Evolutionary conservation across 2,329 filamentous ascomycete genomes (phyloP), one percentile per base, ranked within the genome.

Genomic region (Aspergillus arachidicola): DNA sequence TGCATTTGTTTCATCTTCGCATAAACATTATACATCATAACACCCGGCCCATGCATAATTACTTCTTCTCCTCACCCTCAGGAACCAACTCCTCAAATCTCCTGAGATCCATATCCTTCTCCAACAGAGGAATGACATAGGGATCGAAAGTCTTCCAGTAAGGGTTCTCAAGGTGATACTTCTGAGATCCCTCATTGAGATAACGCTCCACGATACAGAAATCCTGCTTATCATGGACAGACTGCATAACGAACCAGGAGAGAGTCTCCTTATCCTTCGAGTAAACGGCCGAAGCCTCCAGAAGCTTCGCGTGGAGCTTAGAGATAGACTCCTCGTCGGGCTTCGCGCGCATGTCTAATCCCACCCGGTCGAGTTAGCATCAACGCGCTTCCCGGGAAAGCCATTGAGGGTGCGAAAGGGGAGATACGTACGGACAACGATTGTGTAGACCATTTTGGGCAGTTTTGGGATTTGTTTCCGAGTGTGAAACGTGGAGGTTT

Each of bases 141-240:
- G 89, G 88, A 74, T 92, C 89, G 70, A 92, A 92, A 0, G 89
- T 91, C 81, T 91, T 85, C 88, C 88, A 91, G 82, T 91, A 91
- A 0, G 89, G 89, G 77, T 91, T 91, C 72, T 85, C 84, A 21
- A 89, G 81, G 72, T 89, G 86, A 71, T 88, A 88, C 67, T 87
- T 84, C 74, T 89, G 86, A 71, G 70, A 73, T 19, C 72, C 71
- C 75, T 92, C 90, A 64, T 88, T 83, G 71, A 86, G 84, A 77
- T 91, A 93, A 36, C 90, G 82, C 80, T 93, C 90, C 54, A 93
- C 89, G 70, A 93, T 91, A 55, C 88, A 91, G 78, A 93, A 93
- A 57, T 88, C 87, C 62, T 89, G 83, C 51, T 84, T 83, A 75
- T 92, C 90, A 70, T 86, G 82, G 62, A 87, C 84, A 71, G 89